Evolutionary conservation across 1,139 yeast species (phyloP), one percentile per base, ranked within the genome.

Genomic region (Protomyces lactucae-debilis): DNA sequence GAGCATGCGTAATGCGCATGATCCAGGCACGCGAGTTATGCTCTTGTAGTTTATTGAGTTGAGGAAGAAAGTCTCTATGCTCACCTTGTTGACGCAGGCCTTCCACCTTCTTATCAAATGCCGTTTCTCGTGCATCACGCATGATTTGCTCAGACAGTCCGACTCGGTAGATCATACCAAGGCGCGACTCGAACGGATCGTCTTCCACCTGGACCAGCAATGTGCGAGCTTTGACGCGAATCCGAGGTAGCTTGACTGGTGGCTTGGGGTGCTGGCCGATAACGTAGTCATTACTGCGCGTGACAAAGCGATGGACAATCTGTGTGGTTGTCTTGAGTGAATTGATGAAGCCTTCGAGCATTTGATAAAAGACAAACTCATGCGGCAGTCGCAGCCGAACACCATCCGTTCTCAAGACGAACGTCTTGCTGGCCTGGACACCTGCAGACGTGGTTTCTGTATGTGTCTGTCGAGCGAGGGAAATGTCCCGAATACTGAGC

Each of bases 151-250:
- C 97, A 3, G 82, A 76, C 60, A 81, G 69, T 1, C 97, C 97
- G 40, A 89, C 80, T 71, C 88, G 93, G 74, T 83, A 88, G 32
- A 88, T 85, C 82, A 87, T 81, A 52, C 83, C 83, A 65, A 92
- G 75, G 70, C 90, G 87, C 1, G 87, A 76, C 74, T 92, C 99
- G 73, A 93, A 90, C 4, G 95, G 90, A 75, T 92, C 97, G 75
- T 91, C 97, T 66, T 85, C 90, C 75, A 86, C 77, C 10, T 76
- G 72, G 57, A 86, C 76, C 1, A 80, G 71, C 5, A 88, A 70
- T 36, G 77, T 76, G 4, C 79, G 76, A 0, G 91, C 76, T 61
- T 73, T 77, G 12, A 90, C 60, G 10, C 79, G 77, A 2, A 87
- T 77, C 23, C 76, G 75, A 0, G 95, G 95, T 10, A 88, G 67